These are phyloP conservation scores for Berkeleyomyces basicola DNA, from an alignment of 2,329 filamentous ascomycete genomes.

Conservation along the genomic window DNA sequence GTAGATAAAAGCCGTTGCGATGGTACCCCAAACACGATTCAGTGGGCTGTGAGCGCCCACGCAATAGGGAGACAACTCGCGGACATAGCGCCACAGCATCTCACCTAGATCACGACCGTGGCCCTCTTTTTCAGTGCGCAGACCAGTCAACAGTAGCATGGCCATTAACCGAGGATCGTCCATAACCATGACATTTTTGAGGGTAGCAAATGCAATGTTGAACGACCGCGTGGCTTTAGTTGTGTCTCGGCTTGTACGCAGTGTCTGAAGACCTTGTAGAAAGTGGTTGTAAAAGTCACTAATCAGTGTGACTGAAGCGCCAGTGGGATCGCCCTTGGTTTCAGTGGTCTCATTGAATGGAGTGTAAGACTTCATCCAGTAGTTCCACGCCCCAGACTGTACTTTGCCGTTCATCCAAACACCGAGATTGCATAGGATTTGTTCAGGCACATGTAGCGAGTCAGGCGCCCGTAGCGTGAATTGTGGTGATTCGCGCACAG, in stretches of 20 bases:
- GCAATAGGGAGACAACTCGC: constrained; percentile 10
- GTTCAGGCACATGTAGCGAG: constrained; percentile 8
- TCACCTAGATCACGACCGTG: constrained; percentile 11
- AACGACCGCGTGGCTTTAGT: constrained; percentile 9
- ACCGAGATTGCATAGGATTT: constrained; percentile 9
- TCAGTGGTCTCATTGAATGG: constrained; percentile 6
- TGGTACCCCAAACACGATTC: constrained; percentile 10
- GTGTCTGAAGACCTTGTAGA: constrained; percentile 7
- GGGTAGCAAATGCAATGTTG: constrained; percentile 13
- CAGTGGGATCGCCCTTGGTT: constrained; percentile 9
- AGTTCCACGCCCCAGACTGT: constrained; percentile 9
- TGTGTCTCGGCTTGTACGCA: constrained; percentile 4
- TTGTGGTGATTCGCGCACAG: constrained; percentile 3
- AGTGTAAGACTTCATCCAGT: constrained; percentile 5
- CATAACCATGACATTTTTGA: constrained; percentile 10
- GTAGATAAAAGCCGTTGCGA: constrained; percentile 11
- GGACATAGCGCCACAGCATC: constrained; percentile 12
- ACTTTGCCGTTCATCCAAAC: constrained; percentile 10
- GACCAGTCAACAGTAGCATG: constrained; percentile 10
- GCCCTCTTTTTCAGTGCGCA: constrained; percentile 12
- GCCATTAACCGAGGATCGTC: constrained; percentile 12
- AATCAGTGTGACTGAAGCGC: constrained; percentile 10
- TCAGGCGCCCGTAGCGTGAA: constrained; percentile 9
- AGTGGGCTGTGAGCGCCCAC: constrained; percentile 11
- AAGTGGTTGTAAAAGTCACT: constrained; percentile 14